Percentiles rank a stretch among this genome's conserved stretches.
These are phyloP conservation scores for Volvox reticuliferus DNA, from an alignment of 139 green algal species.

Conservation along the genomic window DNA sequence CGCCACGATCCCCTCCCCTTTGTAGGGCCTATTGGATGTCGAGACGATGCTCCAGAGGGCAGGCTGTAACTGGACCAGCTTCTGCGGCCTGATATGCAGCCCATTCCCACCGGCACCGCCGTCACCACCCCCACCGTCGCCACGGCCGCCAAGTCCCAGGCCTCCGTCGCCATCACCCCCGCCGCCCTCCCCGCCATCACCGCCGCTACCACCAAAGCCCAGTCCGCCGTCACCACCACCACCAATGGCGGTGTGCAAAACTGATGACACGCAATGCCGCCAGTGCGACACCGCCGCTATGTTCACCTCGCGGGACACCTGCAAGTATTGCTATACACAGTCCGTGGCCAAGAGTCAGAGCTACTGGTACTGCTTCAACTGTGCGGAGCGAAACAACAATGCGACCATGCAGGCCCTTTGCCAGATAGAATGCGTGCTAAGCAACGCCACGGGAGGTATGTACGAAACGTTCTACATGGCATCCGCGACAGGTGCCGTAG, in stretches of 20 bases:
- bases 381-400: background rate
- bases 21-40: background rate
- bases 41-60: background rate
- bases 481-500: background rate
- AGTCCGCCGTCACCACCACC: background rate
- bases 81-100: background rate
- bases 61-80: background rate
- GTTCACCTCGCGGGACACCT: background rate
- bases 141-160: background rate
- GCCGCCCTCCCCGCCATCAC: background rate
- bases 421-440: background rate
- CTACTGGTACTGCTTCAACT: background rate
- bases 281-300: background rate
- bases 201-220: background rate
- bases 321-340: background rate
- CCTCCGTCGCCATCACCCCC: constrained; percentile 1
- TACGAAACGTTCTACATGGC: background rate
- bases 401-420: background rate
- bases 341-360: background rate
- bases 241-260: background rate
- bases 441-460: background rate
- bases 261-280: background rate
- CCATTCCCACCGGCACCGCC: background rate
- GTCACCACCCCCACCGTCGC: background rate
- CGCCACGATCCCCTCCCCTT: background rate